Evolutionary conservation across 768 basidiomycete species (phyloP).

Genomic region (Xerocomellus amylosporus): DNA sequence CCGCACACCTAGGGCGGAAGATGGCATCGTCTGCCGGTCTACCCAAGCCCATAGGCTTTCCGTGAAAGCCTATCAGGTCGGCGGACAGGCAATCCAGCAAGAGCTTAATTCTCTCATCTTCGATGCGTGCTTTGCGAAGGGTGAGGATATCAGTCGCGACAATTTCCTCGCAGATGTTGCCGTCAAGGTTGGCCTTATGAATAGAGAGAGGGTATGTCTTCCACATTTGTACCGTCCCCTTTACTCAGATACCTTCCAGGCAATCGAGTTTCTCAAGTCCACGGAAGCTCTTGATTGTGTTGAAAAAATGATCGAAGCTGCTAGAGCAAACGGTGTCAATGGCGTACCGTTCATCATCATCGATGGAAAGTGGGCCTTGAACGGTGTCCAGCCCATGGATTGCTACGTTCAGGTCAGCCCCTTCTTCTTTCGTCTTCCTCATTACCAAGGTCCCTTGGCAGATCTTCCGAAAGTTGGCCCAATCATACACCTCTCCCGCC

Average conservation of each 20-base stretch:
- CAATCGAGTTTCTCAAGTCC: constrained; percentile 40
- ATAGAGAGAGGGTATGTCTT: constrained; percentile 34
- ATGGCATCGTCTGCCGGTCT: constrained; percentile 40
- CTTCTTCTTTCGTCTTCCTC: not conserved
- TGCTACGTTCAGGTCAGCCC: constrained; percentile 38
- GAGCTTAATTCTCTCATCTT: constrained; percentile 38
- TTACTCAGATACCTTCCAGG: constrained; percentile 24
- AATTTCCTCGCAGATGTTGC: constrained; percentile 38
- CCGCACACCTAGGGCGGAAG: constrained; percentile 31
- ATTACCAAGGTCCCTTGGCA: constrained; percentile 2
- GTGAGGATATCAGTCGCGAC: constrained; percentile 38
- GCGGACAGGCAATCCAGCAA: constrained; percentile 40
- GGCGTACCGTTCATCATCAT: constrained; percentile 55
- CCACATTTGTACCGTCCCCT: not conserved
- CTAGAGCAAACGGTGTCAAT: constrained; percentile 43
- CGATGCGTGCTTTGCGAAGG: constrained; percentile 39
- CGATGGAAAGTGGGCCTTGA: constrained; percentile 43
- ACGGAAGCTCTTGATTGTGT: constrained; percentile 42
- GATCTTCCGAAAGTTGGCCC: constrained; percentile 35
- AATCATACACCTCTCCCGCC: constrained; percentile 7
- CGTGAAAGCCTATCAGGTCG: constrained; percentile 40
- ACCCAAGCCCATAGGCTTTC: constrained; percentile 44
- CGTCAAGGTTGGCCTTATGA: constrained; percentile 40
- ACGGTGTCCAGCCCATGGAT: constrained; percentile 43
- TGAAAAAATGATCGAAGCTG: constrained; percentile 38